Evolutionary conservation across 2,329 filamentous ascomycete species (phyloP), one percentile per base, ranked within the genome.

Genomic region (Botrytis paeoniae): DNA sequence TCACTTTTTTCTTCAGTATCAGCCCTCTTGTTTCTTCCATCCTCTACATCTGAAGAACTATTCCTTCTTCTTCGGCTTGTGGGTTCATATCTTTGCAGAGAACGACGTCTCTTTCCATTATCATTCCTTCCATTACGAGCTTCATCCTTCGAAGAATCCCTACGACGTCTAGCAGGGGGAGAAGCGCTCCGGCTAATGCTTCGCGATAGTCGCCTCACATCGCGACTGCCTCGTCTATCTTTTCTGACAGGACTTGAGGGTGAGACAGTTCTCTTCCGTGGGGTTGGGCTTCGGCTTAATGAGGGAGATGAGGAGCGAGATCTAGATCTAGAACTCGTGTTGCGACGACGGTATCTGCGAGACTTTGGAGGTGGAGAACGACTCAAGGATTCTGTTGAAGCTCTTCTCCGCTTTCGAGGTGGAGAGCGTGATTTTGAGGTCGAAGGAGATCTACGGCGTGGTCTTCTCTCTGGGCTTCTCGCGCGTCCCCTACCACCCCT

Each of bases 1-100:
- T 82, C 84, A 79, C 82, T 81, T 82, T 85, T 81, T 82, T 83
- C 82, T 82, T 84, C 83, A 86, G 82, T 82, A 88, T 90, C 88
- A 89, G 85, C 86, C 81, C 84, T 85, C 82, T 83, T 87, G 81
- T 84, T 81, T 83, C 83, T 85, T 79, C 81, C 81, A 80, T 83
- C 84, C 81, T 85, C 83, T 79, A 76, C 75, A 75, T 79, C 77
- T 71, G 86, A 60, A 45, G 87, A 88, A 76, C 83, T 83, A 80
- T 84, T 87, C 77, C 83, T 84, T 80, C 85, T 85, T 76, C 83
- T 85, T 75, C 82, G 82, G 75, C 78, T 81, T 75, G 77, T 75
- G 45, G 79, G 78, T 63, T 80, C 80, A 76, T 81, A 82, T 75
- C 81, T 77, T 73, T 81, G 75, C 69, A 81, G 75, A 37, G 81